phyloP scores from a whole-genome alignment of 257 asterid species.

The Leonotis leonurus region DNA sequence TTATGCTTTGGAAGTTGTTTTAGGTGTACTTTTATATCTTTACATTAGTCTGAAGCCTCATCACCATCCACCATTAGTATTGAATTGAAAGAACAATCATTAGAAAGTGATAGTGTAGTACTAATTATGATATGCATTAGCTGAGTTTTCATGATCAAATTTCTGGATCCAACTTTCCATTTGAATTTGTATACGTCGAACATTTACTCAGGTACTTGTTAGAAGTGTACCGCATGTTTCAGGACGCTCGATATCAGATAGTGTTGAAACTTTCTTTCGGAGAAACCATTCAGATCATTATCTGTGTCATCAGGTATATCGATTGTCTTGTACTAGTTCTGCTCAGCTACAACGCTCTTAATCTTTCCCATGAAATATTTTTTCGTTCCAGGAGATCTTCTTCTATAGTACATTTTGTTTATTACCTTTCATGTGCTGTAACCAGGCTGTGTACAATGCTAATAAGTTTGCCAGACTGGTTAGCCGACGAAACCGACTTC shows the following conservation, averaged over 20 bases:
- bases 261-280: constrained; percentile 61
- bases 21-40: not conserved
- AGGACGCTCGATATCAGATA: constrained; percentile 63
- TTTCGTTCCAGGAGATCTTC: not conserved
- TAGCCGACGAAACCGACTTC: constrained; percentile 61
- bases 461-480: constrained; percentile 77
- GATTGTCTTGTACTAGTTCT: not conserved
- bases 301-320: constrained; percentile 85
- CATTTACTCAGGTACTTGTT: constrained; percentile 71
- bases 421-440: constrained; percentile 3
- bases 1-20: not conserved
- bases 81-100: not conserved
- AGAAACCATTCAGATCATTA: constrained; percentile 85
- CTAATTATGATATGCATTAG: not conserved
- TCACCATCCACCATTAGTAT: not conserved
- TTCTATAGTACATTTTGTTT: constrained; percentile 10
- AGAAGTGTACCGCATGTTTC: constrained; percentile 75
- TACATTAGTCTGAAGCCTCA: not conserved
- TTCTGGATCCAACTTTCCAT: not conserved
- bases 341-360: not conserved
- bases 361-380: not conserved
- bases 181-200: not conserved
- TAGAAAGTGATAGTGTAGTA: not conserved
- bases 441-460: constrained; percentile 83
- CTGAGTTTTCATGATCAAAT: not conserved